Evolutionary conservation across 2,329 filamentous ascomycete genomes (phyloP), one percentile per base, ranked within the genome.

Genomic region (Teratosphaeria gauchensis): DNA sequence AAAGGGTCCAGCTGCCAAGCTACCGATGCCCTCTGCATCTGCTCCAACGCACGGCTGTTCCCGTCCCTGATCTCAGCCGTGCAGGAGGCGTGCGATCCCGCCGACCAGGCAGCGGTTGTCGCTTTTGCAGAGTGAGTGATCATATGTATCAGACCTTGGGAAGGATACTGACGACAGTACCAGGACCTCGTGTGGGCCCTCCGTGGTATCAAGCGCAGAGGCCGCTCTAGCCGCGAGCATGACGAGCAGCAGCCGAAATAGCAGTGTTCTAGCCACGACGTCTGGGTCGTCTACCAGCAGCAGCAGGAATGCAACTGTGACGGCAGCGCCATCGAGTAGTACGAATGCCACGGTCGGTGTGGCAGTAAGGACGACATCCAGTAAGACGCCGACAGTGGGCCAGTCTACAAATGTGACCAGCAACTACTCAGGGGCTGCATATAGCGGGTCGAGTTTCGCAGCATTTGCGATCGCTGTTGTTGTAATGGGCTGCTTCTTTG

Each of bases 11-110:
- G 63, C 48, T 65, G 63, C 60, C 24, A 53, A 30, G 16, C 54
- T 21, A 57, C 48, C 54, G 59, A 65, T 54, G 54, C 48, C 7
- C 33, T 55, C 9, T 65, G 63, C 62, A 57, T 65, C 24, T 65
- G 63, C 60, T 56, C 54, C 53, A 62, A 56, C 55, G 56, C 58
- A 14, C 32, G 51, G 16, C 48, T 65, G 21, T 42, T 60, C 31
- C 52, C 53, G 2, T 55, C 57, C 31, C n/a, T 65, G 11, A 33
- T 53, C 9, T 48, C 52, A 28, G 60, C 63, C 38, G 35, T 59
- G 24, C 30, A 60, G 16, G 53, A 35, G 21, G 55, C 54, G 4
- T 65, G 63, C 58, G 19, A 48, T 14, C 55, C 57, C 21, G 60
- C 54, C 16, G 60, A 60, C 51, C 56, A 58, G 33, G 56, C 48